Percentiles rank a stretch among this genome's conserved stretches.
These are phyloP conservation scores for Glebionis coronaria DNA, from an alignment of 129 eudicot genomes.

Conservation along the genomic window DNA sequence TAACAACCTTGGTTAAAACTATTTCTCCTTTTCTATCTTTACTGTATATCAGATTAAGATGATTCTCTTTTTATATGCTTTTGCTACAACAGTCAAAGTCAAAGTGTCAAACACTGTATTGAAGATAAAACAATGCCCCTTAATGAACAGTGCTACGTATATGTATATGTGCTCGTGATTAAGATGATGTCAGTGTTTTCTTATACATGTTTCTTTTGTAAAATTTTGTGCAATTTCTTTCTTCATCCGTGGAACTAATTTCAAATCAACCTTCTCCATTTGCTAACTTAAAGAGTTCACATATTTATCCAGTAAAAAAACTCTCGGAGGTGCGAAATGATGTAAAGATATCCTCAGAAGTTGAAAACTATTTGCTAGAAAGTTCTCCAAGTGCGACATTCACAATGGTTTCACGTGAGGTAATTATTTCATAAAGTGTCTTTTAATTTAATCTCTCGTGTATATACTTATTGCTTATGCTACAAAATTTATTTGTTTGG, in stretches of 20 bases:
- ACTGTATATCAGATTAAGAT: not conserved
- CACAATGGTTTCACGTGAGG: conserved; percentile 13
- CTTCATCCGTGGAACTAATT: not conserved
- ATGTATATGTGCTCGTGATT: not conserved
- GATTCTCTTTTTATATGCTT: no score
- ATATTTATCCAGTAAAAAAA: not conserved
- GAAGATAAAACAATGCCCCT: no score
- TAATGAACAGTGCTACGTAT: no score
- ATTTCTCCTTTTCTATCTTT: no score
- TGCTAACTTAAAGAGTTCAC: conserved; percentile 12
- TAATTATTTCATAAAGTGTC: not conserved
- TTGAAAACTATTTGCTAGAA: conserved; percentile 5
- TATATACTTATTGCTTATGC: not conserved
- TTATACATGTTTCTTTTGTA: not conserved
- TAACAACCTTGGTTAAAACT: no score
- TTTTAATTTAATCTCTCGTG: not conserved
- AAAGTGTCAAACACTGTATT: no score
- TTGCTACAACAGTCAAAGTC: no score
- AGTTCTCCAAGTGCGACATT: conserved; percentile 9
- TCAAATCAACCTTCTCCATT: conserved; percentile 22
- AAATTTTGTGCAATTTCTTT: not conserved
- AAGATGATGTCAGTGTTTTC: not conserved
- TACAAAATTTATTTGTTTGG: no score
- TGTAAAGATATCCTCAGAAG: not conserved
- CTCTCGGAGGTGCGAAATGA: not conserved